Conservation (phyloP, 2,329 filamentous ascomycete genomes). For the Fusarium miscanthi region DNA sequence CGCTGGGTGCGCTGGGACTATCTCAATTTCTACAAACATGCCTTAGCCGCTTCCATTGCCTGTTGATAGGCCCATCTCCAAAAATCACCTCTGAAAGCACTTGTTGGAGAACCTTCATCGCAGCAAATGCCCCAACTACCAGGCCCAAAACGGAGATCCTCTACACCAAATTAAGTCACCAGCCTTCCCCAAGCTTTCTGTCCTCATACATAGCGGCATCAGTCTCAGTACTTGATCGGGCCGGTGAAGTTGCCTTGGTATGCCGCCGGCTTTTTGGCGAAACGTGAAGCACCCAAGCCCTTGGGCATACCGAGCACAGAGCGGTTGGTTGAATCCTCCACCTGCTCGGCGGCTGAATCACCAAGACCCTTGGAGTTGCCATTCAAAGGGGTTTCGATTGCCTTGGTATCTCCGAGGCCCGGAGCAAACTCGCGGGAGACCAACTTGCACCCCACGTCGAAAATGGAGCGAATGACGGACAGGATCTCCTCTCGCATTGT, state of each 20-base stretch:
- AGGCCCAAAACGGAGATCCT: neutral
- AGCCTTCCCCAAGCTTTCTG: neutral
- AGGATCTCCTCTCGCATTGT: slow-evolving; percentile 39
- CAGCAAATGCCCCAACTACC: neutral
- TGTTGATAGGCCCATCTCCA: slow-evolving; percentile 1
- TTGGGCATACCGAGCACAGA: neutral
- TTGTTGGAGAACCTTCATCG: neutral
- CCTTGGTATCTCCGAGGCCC: neutral
- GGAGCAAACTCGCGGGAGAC: neutral
- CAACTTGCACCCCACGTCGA: neutral
- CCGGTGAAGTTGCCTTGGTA: slow-evolving; percentile 31
- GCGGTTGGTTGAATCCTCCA: neutral
- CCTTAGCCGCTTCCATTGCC: neutral
- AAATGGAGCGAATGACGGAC: slow-evolving; percentile 37
- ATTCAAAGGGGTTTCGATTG: neutral
- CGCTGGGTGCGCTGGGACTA: slow-evolving; percentile 5
- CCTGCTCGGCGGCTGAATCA: neutral
- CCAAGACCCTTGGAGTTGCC: neutral
- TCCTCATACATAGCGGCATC: neutral
- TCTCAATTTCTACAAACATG: slow-evolving; percentile 19
- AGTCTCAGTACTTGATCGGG: neutral
- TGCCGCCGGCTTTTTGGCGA: slow-evolving; percentile 7
- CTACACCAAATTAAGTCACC: neutral
- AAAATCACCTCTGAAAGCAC: neutral
- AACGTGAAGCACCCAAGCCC: slow-evolving; percentile 36